Conservation (phyloP, 2,329 filamentous ascomycete genomes). For the Fusarium verticillioides region DNA sequence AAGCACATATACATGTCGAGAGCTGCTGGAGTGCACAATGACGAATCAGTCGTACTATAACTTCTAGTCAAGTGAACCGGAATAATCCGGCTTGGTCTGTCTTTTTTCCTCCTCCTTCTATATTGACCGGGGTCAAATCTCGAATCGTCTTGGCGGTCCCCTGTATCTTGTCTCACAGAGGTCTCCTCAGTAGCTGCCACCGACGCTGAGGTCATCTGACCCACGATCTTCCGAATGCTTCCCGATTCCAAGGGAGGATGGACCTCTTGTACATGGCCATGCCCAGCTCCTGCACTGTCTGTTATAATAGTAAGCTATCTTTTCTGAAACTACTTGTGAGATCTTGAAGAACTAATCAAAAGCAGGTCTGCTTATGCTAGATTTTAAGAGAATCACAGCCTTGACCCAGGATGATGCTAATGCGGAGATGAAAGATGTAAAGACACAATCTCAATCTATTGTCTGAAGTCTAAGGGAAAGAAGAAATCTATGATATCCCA, state of each 20-base stretch:
- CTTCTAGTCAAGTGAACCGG: background rate
- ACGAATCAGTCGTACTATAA: background rate
- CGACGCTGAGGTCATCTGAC: background rate
- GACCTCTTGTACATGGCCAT: background rate
- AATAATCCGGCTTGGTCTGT: background rate
- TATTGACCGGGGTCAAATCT: no score
- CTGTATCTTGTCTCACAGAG: no score
- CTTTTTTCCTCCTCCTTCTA: background rate
- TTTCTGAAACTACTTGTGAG: background rate
- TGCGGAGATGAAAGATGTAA: background rate
- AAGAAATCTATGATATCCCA: background rate
- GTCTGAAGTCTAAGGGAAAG: background rate
- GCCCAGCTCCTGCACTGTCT: rapidly evolving
- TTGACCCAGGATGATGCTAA: background rate
- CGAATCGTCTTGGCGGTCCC: no score
- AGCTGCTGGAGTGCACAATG: background rate
- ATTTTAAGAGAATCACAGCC: rapidly evolving
- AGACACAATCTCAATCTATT: background rate
- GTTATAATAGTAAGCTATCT: rapidly evolving
- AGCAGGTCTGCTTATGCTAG: background rate
- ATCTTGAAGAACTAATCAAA: rapidly evolving
- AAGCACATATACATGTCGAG: background rate
- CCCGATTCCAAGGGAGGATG: background rate
- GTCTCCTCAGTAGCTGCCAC: background rate
- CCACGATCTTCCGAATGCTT: background rate